Base-by-base conservation (phyloP, 2,329 filamentous ascomycete species). In the Sarocladium kiliense region DNA sequence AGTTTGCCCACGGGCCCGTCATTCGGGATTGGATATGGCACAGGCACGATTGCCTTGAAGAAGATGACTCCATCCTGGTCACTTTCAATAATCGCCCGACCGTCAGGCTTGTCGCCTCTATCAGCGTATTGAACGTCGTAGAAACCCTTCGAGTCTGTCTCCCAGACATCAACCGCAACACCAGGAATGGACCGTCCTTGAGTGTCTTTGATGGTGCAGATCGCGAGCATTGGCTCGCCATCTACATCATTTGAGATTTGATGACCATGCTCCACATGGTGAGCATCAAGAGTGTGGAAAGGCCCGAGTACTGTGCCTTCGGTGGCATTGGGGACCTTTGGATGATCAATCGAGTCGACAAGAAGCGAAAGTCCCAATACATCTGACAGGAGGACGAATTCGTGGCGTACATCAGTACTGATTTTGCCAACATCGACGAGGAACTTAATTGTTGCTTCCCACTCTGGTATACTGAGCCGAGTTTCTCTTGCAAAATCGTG, bases 31-130 rank as follows among this genome's bases (percentile, higher is more conserved):
- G 88, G 86, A 70, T 95, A 96, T 56, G 86, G 85, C 56, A 95
- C 90, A 0, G 91, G 91, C 59, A 87, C 85, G 66, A 95, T 89
- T 0, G 86, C 89, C 64, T 84, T 86, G 75, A 94, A 95, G 85
- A 87, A 94, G 69, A 95, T 45, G 19, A 54, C 19, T 0, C 65
- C 67, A 2, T 65, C 47, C 3, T 56, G 58, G 25, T 67, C 65
- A n/a, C 64, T 68, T 1, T 55, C 57, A 47, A 69, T 55, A 2
- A 67, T 56, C 23, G 61, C 63, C 3, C 68, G 64, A 27, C 67
- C 68, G 57, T 66, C 67, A 0, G 68, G 65, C 1, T 58, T 78
- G 7, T 78, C 70, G 44, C 44, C 44, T 2, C 83, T 72, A 9
- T 79, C 79, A 0, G 79, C 73, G 63, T 88, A 82, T 67, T 91